Base-by-base conservation (phyloP, 805 yeast species). In the Barnettozyma wickerhamii region DNA sequence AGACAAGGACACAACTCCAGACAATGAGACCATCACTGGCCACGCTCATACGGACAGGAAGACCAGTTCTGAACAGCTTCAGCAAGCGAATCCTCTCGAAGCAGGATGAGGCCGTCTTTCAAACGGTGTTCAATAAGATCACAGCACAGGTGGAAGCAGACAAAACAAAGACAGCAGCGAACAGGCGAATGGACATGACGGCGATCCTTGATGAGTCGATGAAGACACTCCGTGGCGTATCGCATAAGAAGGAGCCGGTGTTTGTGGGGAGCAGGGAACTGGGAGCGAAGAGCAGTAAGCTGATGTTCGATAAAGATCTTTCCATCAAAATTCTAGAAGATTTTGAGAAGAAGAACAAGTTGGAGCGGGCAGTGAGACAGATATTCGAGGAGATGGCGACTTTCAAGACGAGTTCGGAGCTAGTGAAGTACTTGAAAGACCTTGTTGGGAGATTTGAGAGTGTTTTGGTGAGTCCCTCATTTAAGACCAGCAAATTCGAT, bases 121-220 rank as follows among this genome's bases (percentile, higher is more conserved):
- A 17, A 7, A 27, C 23, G 14, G 20, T 38, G 3, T 42, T 42
- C 19, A 23, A 35, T 6, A 21, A 31, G 15, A 42, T 42, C 15
- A 32, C 32, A 21, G 27, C 28, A 18, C 27, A 17, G 19, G 4
- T n/a, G 5, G 15, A 28, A 33, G 28, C 17, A 12, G 14, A 23
- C 31, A 15, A n/a, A n/a, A n/a, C n/a, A n/a, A n/a, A n/a, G n/a
- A n/a, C n/a, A n/a, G n/a, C n/a, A n/a, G n/a, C n/a, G n/a, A n/a
- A n/a, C n/a, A n/a, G n/a, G n/a, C n/a, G n/a, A n/a, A n/a, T n/a
- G n/a, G n/a, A n/a, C 20, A 33, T 39, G 21, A 29, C 28, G 34
- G 19, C 39, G 7, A 31, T 42, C 14, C 35, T 42, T 35, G 35
- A 42, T 19, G 37, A 39, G 17, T 40, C 43, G 3, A 12, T 40